phyloP scores from a whole-genome alignment of 208 protist species.

The Balamuthia mandrillaris region DNA sequence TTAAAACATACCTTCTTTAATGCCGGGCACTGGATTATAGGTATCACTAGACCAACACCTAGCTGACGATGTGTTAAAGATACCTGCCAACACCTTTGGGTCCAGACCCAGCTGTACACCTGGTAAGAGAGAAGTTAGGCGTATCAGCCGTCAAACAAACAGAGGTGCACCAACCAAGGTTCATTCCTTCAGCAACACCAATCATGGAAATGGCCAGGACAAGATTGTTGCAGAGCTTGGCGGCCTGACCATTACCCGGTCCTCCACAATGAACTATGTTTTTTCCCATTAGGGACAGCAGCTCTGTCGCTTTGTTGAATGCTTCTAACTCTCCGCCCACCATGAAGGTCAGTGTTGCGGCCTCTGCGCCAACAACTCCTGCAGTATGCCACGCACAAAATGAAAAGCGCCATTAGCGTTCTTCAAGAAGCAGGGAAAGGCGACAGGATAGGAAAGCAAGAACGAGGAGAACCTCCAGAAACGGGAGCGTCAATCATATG shows the following conservation, averaged over 20 bases:
- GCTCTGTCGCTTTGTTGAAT: conserved; percentile 55
- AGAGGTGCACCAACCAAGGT: too few relatives aligned
- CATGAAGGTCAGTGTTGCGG: conserved; percentile 84
- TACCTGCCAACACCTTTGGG: conserved; percentile 74
- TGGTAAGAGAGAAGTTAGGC: too few relatives aligned
- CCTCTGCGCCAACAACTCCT: conserved; percentile 72
- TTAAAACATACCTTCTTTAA: too few relatives aligned
- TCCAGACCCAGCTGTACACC: conserved; percentile 76
- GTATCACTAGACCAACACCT: conserved; percentile 79
- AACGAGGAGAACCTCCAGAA: conserved; percentile 61
- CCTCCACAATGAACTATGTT: conserved; percentile 78
- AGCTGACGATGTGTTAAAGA: conserved; percentile 74
- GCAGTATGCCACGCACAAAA: neutral
- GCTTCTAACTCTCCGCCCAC: conserved; percentile 63
- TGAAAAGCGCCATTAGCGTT: neutral
- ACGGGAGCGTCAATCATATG: conserved; percentile 80
- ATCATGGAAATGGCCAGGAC: conserved; percentile 78
- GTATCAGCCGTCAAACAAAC: too few relatives aligned
- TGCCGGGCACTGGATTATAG: conserved; percentile 82
- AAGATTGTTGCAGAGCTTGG: conserved; percentile 84
- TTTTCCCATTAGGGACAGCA: conserved; percentile 68
- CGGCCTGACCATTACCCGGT: conserved; percentile 67
- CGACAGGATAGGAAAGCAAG: neutral
- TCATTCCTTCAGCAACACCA: conserved; percentile 72
- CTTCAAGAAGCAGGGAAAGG: neutral